phyloP scores from a whole-genome alignment of 441 rosid genomes.

The Daphne laureola region DNA sequence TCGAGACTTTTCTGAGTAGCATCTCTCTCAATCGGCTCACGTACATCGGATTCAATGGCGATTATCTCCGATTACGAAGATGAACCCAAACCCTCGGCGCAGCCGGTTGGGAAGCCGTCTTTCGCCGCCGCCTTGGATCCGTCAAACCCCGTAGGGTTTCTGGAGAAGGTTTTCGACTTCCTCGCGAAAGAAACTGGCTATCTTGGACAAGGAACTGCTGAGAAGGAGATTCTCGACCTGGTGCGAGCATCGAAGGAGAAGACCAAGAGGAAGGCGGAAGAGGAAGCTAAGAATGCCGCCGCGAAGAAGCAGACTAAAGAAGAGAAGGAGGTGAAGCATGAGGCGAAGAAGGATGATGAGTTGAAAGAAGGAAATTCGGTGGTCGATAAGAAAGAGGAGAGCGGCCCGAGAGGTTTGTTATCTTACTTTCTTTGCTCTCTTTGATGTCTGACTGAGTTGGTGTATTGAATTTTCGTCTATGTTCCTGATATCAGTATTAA shows the following conservation, averaged over 20 bases:
- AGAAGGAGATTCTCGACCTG: slow-evolving; percentile 48
- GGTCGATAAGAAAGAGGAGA: slow-evolving; percentile 24
- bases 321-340: slow-evolving; percentile 15
- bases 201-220: slow-evolving; percentile 39
- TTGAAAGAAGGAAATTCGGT: slow-evolving; percentile 9
- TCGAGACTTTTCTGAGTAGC: background rate
- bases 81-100: slow-evolving; percentile 31
- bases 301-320: slow-evolving; percentile 19
- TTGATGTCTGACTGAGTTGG: background rate
- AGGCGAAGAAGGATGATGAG: slow-evolving; percentile 22
- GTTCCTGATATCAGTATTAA: background rate
- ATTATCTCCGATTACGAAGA: slow-evolving; percentile 76
- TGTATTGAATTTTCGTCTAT: background rate
- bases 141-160: slow-evolving; percentile 48
- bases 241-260: slow-evolving; percentile 48
- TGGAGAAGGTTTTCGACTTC: slow-evolving; percentile 58
- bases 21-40: background rate
- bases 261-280: slow-evolving; percentile 31
- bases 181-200: slow-evolving; percentile 55
- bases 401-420: slow-evolving; percentile 26
- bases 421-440: background rate
- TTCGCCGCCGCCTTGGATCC: slow-evolving; percentile 56
- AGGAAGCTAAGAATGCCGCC: slow-evolving; percentile 18
- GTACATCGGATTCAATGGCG: slow-evolving; percentile 35
- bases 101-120: slow-evolving; percentile 16